Conservation (phyloP, 2,329 filamentous ascomycete species). For the Huntiella moniliformis region DNA sequence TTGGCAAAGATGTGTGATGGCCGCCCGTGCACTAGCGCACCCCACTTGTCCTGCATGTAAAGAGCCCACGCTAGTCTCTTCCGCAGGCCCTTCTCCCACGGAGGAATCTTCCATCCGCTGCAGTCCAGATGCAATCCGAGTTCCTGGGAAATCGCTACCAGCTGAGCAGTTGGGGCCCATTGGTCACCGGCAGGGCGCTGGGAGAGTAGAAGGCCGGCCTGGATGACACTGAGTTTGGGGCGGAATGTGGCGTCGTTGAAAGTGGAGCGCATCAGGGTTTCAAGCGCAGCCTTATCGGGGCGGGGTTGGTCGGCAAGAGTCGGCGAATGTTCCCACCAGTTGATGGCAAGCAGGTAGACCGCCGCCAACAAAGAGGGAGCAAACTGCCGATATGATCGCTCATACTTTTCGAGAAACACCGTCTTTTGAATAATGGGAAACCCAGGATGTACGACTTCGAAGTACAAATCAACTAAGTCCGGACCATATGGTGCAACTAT, state of each 20-base stretch:
- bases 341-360: conserved; percentile 69
- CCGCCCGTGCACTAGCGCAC: conserved; percentile 64
- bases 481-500: conserved; percentile 62
- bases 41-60: conserved; percentile 91
- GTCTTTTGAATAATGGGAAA: conserved; percentile 71
- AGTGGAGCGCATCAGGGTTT: conserved; percentile 53
- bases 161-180: conserved; percentile 69
- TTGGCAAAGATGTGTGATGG: conserved; percentile 53
- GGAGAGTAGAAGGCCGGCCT: conserved; percentile 56
- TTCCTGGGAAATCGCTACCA: conserved; percentile 75
- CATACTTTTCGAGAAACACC: conserved; percentile 63
- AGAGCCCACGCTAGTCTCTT: conserved; percentile 79
- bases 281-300: conserved; percentile 55
- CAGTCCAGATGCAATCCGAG: conserved; percentile 80
- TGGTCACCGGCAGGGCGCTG: conserved; percentile 61
- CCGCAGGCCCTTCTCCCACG: conserved; percentile 69
- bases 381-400: conserved; percentile 52
- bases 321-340: conserved; percentile 67
- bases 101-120: conserved; percentile 67
- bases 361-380: conserved; percentile 60
- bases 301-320: conserved; percentile 43
- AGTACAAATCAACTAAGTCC: conserved; percentile 62
- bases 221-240: conserved; percentile 64
- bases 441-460: conserved; percentile 58
- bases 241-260: conserved; percentile 61